Evolutionary conservation across 1,139 yeast genomes (phyloP), one percentile per base, ranked within the genome.

Genomic region (Yamadazyma trypodendri): DNA sequence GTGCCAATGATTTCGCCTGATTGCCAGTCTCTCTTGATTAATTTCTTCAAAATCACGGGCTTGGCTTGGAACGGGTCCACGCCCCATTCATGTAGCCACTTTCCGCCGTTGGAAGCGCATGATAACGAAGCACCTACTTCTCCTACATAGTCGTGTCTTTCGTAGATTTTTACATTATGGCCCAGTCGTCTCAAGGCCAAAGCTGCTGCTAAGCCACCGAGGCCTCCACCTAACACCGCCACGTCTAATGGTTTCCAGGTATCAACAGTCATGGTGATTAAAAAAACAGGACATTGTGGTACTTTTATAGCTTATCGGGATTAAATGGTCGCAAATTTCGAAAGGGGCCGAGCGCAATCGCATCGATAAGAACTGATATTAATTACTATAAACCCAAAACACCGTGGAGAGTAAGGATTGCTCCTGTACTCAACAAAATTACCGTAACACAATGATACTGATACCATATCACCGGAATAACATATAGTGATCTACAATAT

Each of bases 71-170:
- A 31, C 3, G 45, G 42, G 24, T 46, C 45, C 8, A 64, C 45
- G 8, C 50, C 48, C 49, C 49, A 45, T 6, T 45, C 49, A 24
- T 44, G 36, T 9, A 45, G 21, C 45, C 48, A 42, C 28, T 29
- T 40, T 8, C 49, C 49, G 9, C 49, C 49, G 31, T 45, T 45
- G 2, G 49, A 45, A 32, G 49, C 49, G 40, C 48, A 44, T 40
- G 18, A 55, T 50, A 40, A 49, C 42, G 36, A 57, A 6, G 72
- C 73, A 6, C 73, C 73, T 9, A 67, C 69, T 46, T 67, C 72
- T 12, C 60, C 61, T n/a, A 61, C 49, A 31, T 45, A 50, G 28
- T 49, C 46, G 17, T 67, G 61, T 27, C 60, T 52, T 46, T 65
- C 71, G 25, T 60, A 52, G 13, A 65, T 49, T 11, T 46, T 50